Base-by-base conservation (phyloP, 176 grass and related monocot genomes). In the Pharus latifolius region DNA sequence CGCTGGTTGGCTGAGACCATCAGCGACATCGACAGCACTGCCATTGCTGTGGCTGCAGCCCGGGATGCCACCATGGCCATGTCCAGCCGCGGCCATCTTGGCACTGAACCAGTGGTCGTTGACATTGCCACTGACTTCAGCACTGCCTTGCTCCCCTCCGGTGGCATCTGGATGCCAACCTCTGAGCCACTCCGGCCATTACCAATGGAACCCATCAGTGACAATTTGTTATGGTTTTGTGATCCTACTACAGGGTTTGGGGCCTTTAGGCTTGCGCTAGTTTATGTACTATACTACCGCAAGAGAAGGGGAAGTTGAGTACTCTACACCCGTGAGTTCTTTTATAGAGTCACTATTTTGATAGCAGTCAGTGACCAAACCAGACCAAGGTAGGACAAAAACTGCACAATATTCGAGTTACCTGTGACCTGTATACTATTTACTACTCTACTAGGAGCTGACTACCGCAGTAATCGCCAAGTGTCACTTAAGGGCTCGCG, bases 1-100 rank as follows among this genome's bases (percentile, higher is more conserved):
- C 32, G 65, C 72, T 96, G 88, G 78, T 96, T 89, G 41, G 78
- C 82, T 25, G 75, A 85, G 32, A 96, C 50, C 84, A 96, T 88
- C 16, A 88, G 47, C 4, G 57, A 63, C 53, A 96, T 65, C 0
- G 92, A 71, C 16, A 96, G 70, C 49, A 91, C 20, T 1, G 88
- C 65, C 48, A 77, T 75, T 49, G 65, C 75, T 34, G 83, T 69
- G 35, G 88, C 37, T 32, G 56, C 78, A 28, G 44, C 84, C 75
- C 84, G 67, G 17, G 77, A 46, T 23, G 45, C 59, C 22, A 83
- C 81, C 60, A 80, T 73, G 23, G 50, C 78, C 9, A 80, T 26
- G 49, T 81, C 81, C 65, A 80, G 70, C 64, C 81, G 52, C 58
- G 59, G 60, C 60, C 63, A 65, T 57, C 66, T 80, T 77, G 31